phyloP scores from a whole-genome alignment of 352 stramenopile species.

The Phytophthora chlamydospora region DNA sequence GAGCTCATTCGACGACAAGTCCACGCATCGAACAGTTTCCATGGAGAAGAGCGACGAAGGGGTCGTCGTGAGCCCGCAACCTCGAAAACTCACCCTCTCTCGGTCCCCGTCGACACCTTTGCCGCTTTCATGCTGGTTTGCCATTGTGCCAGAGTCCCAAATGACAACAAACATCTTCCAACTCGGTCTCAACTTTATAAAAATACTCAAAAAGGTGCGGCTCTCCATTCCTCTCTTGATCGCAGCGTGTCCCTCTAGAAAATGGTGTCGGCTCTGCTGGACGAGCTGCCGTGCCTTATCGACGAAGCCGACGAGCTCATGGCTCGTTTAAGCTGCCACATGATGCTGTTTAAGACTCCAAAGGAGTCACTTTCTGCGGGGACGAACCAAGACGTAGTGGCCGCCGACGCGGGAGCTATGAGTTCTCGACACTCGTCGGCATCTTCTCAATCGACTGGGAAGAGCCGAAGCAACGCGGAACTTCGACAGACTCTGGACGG shows the following conservation, averaged over 20 bases:
- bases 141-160: slow-evolving; percentile 8
- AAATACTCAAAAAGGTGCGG: slow-evolving; percentile 24
- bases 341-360: slow-evolving; percentile 32
- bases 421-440: slow-evolving; percentile 6
- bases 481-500: slow-evolving; percentile 15
- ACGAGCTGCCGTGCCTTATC: slow-evolving; percentile 68
- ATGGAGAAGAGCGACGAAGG: slow-evolving; percentile 58
- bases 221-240: not conserved
- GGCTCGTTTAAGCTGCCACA: slow-evolving; percentile 48
- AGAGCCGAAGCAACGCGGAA: slow-evolving; percentile 8
- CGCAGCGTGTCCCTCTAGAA: slow-evolving; percentile 5
- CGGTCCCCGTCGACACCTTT: slow-evolving; percentile 31
- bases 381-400: slow-evolving; percentile 8
- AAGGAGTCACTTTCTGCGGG: not conserved
- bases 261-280: slow-evolving; percentile 63
- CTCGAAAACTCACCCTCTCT: slow-evolving; percentile 46
- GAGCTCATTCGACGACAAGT: slow-evolving; percentile 68
- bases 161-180: not conserved
- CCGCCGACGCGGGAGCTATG: not conserved
- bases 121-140: slow-evolving; percentile 13
- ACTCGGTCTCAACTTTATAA: slow-evolving; percentile 10
- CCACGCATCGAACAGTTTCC: slow-evolving; percentile 54
- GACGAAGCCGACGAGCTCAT: slow-evolving; percentile 68
- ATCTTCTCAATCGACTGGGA: slow-evolving; percentile 1
- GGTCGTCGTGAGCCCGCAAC: slow-evolving; percentile 38